A percentile compares a stretch with the other conserved stretches of the same genome.
Conservation (phyloP, 768 basidiomycete species). For the Podaxis pistillaris region DNA sequence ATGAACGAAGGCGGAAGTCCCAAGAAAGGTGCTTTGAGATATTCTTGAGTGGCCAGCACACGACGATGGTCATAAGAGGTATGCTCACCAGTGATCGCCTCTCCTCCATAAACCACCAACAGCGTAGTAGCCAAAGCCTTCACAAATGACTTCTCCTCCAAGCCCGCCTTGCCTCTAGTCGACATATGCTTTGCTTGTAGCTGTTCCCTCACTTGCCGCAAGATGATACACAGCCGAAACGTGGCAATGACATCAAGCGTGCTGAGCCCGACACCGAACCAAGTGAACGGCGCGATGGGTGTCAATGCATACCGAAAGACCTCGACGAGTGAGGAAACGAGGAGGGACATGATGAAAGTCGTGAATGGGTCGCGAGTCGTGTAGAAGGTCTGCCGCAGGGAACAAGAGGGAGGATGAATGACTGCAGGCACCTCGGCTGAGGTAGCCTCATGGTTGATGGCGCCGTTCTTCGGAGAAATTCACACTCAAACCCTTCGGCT, state of each 20-base stretch:
- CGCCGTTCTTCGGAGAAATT: not conserved
- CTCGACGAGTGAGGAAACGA: constrained; percentile 41
- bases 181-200: constrained; percentile 42
- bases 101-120: constrained; percentile 77
- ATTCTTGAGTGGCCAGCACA: constrained; percentile 1
- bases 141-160: constrained; percentile 55
- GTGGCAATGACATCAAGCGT: constrained; percentile 68
- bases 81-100: constrained; percentile 60
- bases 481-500: not conserved
- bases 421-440: not conserved
- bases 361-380: constrained; percentile 2
- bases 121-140: constrained; percentile 57
- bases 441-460: not conserved
- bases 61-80: not conserved
- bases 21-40: constrained; percentile 54
- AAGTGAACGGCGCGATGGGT: constrained; percentile 65
- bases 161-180: constrained; percentile 31
- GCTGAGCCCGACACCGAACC: constrained; percentile 58
- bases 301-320: constrained; percentile 51
- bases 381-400: not conserved
- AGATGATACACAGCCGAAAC: constrained; percentile 64
- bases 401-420: not conserved
- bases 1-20: constrained; percentile 77
- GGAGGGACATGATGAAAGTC: constrained; percentile 6
- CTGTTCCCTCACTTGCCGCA: constrained; percentile 65